Percentiles rank a stretch among this genome's conserved stretches.
Conservation (phyloP, 306 rosid genomes). For the barrel medic (Medicago truncatula) region MtrunA17r5.0-ANR NC_053046.1:8111501-8112000, state of each 20-base stretch:
- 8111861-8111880: constrained; percentile 81
- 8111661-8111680: constrained; percentile 34
- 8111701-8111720: constrained; percentile 41
- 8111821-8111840: constrained; percentile 72
- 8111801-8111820: constrained; percentile 88
- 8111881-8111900: constrained; percentile 87
- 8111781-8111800: constrained; percentile 67
- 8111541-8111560: constrained; percentile 26
- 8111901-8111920: constrained; percentile 69
- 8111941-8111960: constrained; percentile 2
- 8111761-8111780: constrained; percentile 83
- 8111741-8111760: constrained; percentile 84
- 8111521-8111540: constrained; percentile 1
- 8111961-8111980: constrained; percentile 12
- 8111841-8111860: constrained; percentile 73
- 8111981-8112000: constrained; percentile 28
- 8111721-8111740: constrained; percentile 54
- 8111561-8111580: constrained; percentile 18
- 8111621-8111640: constrained; percentile 18
- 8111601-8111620: constrained; percentile 8
- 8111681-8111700: constrained; percentile 33
- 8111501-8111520: constrained; percentile 24
- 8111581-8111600: constrained; percentile 6
- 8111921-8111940: constrained; percentile 70
- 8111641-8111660: constrained; percentile 24